Evolutionary conservation across 208 protist genomes (phyloP), one percentile per base, ranked within the genome.

Genomic region (Plasmodiophora brassicae): DNA sequence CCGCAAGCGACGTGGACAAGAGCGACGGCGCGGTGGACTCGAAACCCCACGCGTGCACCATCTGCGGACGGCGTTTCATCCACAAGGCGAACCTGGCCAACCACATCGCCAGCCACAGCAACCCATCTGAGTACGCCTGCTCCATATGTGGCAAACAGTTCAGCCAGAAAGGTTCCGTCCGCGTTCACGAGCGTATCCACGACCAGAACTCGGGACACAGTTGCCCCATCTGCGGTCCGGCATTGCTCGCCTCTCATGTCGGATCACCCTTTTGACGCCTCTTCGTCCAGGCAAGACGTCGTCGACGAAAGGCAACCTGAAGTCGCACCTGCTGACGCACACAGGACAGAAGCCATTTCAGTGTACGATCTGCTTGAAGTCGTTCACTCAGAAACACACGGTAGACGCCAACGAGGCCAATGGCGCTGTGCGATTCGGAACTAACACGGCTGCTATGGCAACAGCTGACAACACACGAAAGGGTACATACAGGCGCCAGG

Each of bases 361-460:
- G n/a, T 78, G 65, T 78, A n/a, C 32, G 65, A 78, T 32, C 65
- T 78, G 65, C 41, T n/a, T 14, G 10, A 78, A 78, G 41, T n/a
- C 65, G n/a, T 78, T 78, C 65, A 78, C 65, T 32, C 65, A 78
- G 65, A 78, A 78, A 32, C 65, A 78, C 65, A 78, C 65, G 32
- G 65, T 78, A 78, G 20, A 38, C 25, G 25, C 25, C 50, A 25
- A 14, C 50, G n/a, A n/a, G 5, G 5, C n/a, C 41, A 78, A 78
- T 78, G 65, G 65, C 32, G 5, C 20, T 57, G 32, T 8, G n/a
- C 41, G 5, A 44, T 78, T 32, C 14, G 5, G 20, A 38, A 38
- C n/a, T 5, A 32, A 78, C 5, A n/a, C n/a, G 65, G 41, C 65
- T 38, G n/a, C 14, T 57, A n/a, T n/a, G n/a, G 50, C 5, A 78